phyloP scores from a whole-genome alignment of 177 flowering plant genomes.

The Vitis hybrid region DNA sequence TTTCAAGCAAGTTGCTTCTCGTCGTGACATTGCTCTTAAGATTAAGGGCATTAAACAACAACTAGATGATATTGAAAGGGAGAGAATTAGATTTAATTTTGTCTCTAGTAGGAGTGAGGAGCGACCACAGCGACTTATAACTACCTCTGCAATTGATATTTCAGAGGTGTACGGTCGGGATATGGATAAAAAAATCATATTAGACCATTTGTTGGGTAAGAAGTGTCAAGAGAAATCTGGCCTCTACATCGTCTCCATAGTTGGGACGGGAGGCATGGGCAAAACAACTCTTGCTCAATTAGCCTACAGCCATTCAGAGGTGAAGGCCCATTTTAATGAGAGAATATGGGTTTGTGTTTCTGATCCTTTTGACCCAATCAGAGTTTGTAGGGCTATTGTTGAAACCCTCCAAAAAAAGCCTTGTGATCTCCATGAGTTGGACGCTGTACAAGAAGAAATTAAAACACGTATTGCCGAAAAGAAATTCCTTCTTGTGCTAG shows the following conservation, averaged over 20 bases:
- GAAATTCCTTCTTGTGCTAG: constrained; percentile 9
- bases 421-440: neutral
- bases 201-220: constrained; percentile 9
- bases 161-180: constrained; percentile 11
- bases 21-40: too few species aligned
- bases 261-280: constrained; percentile 36
- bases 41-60: too few species aligned
- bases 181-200: neutral
- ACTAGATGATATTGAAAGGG: neutral
- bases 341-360: constrained; percentile 18
- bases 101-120: neutral
- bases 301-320: constrained; percentile 5
- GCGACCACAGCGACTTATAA: neutral
- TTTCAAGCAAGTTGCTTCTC: neutral
- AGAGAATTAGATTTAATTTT: constrained; percentile 6
- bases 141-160: constrained; percentile 3
- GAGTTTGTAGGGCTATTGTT: constrained; percentile 6
- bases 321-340: constrained; percentile 5
- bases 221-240: neutral
- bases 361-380: constrained; percentile 6
- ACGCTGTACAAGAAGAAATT: neutral
- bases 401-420: neutral
- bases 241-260: constrained; percentile 17
- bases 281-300: constrained; percentile 2
- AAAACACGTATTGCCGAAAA: neutral